Conservation (phyloP, 1,139 yeast species). For the Kodamaea derodonti region DNA sequence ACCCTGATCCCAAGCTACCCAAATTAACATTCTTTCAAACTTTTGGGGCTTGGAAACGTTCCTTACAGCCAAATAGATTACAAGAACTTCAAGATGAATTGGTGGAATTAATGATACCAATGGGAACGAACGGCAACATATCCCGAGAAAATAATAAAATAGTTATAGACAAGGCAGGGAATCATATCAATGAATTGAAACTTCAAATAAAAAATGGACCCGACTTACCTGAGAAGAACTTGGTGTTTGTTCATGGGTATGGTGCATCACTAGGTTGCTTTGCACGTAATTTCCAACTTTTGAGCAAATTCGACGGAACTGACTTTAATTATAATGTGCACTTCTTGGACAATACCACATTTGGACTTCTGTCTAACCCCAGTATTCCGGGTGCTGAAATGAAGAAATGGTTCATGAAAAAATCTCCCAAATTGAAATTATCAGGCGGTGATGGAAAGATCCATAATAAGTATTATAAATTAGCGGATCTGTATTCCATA, state of each 20-base stretch:
- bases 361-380: slow-evolving; percentile 76
- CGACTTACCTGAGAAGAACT: slow-evolving; percentile 23
- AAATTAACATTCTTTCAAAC: slow-evolving; percentile 17
- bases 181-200: slow-evolving; percentile 32
- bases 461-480: slow-evolving; percentile 41
- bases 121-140: slow-evolving; percentile 22
- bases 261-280: slow-evolving; percentile 88
- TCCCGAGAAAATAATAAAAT: slow-evolving; percentile 18
- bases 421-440: slow-evolving; percentile 27
- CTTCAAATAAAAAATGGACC: slow-evolving; percentile 18
- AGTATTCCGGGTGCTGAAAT: slow-evolving; percentile 43
- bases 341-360: slow-evolving; percentile 80
- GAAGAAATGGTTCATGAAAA: slow-evolving; percentile 25
- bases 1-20: slow-evolving; percentile 7
- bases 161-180: slow-evolving; percentile 24
- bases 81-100: slow-evolving; percentile 32
- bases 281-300: slow-evolving; percentile 64
- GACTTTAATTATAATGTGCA: slow-evolving; percentile 51
- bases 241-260: slow-evolving; percentile 84
- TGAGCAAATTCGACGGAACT: slow-evolving; percentile 38
- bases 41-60: slow-evolving; percentile 26
- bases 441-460: slow-evolving; percentile 27
- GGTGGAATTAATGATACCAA: slow-evolving; percentile 34
- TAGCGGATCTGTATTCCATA: slow-evolving; percentile 33
- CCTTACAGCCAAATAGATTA: slow-evolving; percentile 26